Evolutionary conservation across 2,329 filamentous ascomycete genomes (phyloP).

Genomic region (Alternaria rosae): DNA sequence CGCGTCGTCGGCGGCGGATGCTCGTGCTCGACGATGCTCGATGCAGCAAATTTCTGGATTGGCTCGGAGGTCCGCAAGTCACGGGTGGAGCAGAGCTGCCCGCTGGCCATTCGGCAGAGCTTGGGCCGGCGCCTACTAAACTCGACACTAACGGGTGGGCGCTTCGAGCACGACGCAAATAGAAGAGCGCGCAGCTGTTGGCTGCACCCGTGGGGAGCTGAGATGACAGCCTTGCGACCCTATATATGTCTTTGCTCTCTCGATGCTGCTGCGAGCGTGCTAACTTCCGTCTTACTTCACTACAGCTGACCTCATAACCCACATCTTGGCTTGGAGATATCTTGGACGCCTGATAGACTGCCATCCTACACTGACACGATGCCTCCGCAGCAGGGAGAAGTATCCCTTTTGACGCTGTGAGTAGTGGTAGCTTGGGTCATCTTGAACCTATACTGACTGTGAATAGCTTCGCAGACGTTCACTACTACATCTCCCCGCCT

Average conservation of each 20-base stretch:
- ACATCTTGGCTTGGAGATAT: constrained; percentile 7
- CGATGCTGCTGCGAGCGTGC: constrained; percentile 18
- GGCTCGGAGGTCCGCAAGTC: constrained; percentile 38
- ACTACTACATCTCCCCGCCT: constrained; percentile 79
- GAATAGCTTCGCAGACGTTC: constrained; percentile 75
- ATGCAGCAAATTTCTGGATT: constrained; percentile 41
- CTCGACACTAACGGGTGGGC: constrained; percentile 34
- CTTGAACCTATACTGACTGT: constrained; percentile 17
- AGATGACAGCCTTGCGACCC: constrained; percentile 17
- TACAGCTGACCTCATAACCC: constrained; percentile 3
- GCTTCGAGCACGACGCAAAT: constrained; percentile 47
- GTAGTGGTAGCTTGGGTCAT: constrained; percentile 21
- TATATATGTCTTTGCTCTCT: constrained; percentile 29
- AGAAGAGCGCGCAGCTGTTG: constrained; percentile 35
- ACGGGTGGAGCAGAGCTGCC: constrained; percentile 21
- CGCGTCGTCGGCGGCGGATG: constrained; percentile 22
- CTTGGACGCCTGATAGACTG: constrained; percentile 17
- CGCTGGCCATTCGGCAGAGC: constrained; percentile 25
- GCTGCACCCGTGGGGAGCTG: constrained; percentile 18
- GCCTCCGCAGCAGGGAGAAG: constrained; percentile 58
- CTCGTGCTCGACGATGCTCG: constrained; percentile 7
- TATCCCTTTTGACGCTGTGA: constrained; percentile 57
- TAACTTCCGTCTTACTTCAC: constrained; percentile 16
- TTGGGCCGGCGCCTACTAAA: constrained; percentile 25
- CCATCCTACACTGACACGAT: constrained; percentile 41